phyloP scores from a whole-genome alignment of 2,329 filamentous ascomycete species.

The Diaporthe vaccinii region DNA sequence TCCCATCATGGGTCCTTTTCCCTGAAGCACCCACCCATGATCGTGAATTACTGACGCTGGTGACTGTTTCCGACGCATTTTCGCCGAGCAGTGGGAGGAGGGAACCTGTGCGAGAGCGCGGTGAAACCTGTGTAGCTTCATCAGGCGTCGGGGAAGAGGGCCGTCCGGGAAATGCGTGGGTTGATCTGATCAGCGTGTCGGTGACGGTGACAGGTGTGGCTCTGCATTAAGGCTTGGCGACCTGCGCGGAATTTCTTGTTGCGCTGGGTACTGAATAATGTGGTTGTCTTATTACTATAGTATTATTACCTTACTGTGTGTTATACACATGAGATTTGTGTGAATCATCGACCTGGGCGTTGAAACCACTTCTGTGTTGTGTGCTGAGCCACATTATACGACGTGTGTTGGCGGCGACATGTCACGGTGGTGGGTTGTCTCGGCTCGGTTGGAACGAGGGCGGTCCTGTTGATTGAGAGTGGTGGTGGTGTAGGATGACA shows the following conservation, averaged over 20 bases:
- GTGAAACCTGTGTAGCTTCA: slow-evolving; percentile 29
- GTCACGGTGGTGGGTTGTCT: not conserved
- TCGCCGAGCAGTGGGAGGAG: not conserved
- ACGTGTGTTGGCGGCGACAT: not conserved
- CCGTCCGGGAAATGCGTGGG: not conserved
- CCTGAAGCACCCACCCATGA: not conserved
- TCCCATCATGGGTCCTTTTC: not conserved
- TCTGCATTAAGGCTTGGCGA: not conserved
- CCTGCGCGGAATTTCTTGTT: not conserved
- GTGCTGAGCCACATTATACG: slow-evolving; percentile 2
- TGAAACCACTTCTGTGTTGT: slow-evolving; percentile 21
- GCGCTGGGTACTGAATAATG: not conserved
- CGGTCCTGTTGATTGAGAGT: not conserved
- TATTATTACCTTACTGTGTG: not conserved
- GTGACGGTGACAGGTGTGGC: not conserved
- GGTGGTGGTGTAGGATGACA: not conserved
- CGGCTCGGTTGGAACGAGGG: not conserved
- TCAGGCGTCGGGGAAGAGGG: not conserved
- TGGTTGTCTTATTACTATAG: not conserved
- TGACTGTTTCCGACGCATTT: not conserved
- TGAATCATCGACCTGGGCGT: slow-evolving; percentile 30
- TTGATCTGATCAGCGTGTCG: not conserved
- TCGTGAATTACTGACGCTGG: not conserved
- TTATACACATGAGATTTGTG: not conserved
- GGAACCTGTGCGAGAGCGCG: slow-evolving; percentile 40